Base-by-base conservation (phyloP, 768 basidiomycete genomes). In the Gelatoporia subvermispora region DNA sequence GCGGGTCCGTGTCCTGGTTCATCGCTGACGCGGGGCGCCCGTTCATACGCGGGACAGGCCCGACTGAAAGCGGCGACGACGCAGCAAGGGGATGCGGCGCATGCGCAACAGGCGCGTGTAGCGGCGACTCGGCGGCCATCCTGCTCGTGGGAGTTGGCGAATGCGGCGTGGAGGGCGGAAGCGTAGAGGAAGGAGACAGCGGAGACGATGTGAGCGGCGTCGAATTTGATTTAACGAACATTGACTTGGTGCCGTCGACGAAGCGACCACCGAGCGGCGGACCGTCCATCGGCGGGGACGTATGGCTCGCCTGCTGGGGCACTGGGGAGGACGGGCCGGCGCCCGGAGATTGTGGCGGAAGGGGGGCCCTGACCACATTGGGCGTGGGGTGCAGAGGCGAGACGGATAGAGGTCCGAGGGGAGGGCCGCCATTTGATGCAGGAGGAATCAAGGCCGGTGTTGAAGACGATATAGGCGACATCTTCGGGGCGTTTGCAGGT, bases 191-290 rank as follows among this genome's bases (percentile, higher is more conserved):
- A 48, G 55, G 39, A 18, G 57, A 34, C 50, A 56, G 60, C 5
- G 70, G 60, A 21, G 71, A 42, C 45, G 57, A 43, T n/a, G 60
- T 38, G 39, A 57, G 62, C 8, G 69, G 63, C 24, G 71, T 65
- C 22, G 74, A 62, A 8, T 72, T 62, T 18, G 79, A 64, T 47
- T 79, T 77, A 54, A 88, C 73, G 54, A 88, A 87, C 87, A 88
- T 88, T 8, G 89, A 91, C 65, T 81, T 81, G 8, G 88, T 82
- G 28, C 87, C 86, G 59, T 90, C 87, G 20, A 77, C 75, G 46
- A 86, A 77, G 8, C 79, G 79, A 22, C 82, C 82, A 41, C 81
- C 79, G 16, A 82, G 74, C 11, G 79, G 80, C 5, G 82, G 77
- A 11, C 68, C 76, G 49, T 72, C 57, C 48, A 49, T 56, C 41